Percentiles rank a stretch among this genome's conserved stretches.
Evolutionary conservation across 345 rosid species (phyloP).

Genomic region (Eucalyptus rudis): DNA sequence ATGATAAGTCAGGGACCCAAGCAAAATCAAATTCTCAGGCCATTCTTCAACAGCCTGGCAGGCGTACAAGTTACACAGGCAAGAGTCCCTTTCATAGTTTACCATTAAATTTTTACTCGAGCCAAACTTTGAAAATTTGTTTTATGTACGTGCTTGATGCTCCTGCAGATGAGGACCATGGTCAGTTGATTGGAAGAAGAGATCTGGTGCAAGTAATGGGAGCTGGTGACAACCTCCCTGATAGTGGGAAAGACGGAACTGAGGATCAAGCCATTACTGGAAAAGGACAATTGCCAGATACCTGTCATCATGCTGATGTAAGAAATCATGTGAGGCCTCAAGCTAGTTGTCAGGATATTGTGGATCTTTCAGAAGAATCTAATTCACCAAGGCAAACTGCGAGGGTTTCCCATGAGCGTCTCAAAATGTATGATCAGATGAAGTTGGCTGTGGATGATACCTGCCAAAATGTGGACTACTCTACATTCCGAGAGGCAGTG

Average conservation of each 20-base stretch:
- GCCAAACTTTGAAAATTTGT: not conserved
- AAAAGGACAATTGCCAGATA: slow-evolving; percentile 3
- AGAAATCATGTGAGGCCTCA: not conserved
- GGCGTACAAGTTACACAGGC: not conserved
- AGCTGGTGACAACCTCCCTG: slow-evolving; percentile 1
- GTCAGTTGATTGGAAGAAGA: slow-evolving; percentile 2
- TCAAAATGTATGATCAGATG: slow-evolving; percentile 2
- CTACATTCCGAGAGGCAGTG: slow-evolving; percentile 1
- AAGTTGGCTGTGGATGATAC: not conserved
- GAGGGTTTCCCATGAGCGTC: not conserved
- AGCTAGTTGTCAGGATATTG: slow-evolving; percentile 1
- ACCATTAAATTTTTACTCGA: not conserved
- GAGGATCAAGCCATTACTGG: not conserved
- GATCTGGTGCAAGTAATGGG: not conserved
- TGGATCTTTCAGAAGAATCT: slow-evolving; percentile 4
- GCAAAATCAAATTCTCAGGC: not conserved
- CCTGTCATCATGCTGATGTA: not conserved
- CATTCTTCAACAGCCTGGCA: not conserved
- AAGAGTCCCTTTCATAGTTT: not conserved
- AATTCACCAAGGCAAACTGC: not conserved
- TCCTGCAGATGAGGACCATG: not conserved
- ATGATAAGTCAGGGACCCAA: not conserved
- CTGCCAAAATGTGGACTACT: slow-evolving; percentile 1
- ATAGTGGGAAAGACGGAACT: slow-evolving; percentile 3
- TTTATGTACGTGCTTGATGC: not conserved